A percentile compares a stretch with the other conserved stretches of the same genome.
Conservation (phyloP, 164 flowering plant genomes). For the Magnolia sinica region DNA sequence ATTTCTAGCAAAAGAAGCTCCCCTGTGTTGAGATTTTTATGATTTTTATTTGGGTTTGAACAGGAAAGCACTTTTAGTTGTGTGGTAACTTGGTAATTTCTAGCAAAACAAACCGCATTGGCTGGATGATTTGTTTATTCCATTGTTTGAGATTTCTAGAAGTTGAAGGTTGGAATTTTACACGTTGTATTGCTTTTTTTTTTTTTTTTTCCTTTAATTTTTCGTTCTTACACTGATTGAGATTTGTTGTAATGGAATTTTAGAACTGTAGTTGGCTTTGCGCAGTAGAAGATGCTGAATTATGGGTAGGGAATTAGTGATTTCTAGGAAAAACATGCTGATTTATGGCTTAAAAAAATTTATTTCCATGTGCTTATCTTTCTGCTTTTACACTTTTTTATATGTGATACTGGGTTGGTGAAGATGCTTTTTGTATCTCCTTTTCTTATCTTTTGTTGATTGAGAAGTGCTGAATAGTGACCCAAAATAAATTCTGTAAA, state of each 20-base stretch:
- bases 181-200: neutral
- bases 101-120: neutral
- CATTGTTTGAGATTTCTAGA: neutral
- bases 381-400: neutral
- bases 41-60: neutral
- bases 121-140: neutral
- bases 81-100: neutral
- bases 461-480: neutral
- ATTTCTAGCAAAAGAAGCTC: neutral
- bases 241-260: neutral
- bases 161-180: neutral
- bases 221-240: neutral
- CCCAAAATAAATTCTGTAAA: neutral
- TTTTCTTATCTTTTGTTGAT: neutral
- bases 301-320: neutral
- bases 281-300: no score
- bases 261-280: neutral
- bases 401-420: neutral
- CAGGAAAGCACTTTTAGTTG: neutral
- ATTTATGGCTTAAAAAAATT: neutral
- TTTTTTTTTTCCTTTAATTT: neutral
- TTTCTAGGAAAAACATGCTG: neutral
- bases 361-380: neutral
- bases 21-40: neutral
- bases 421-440: neutral